phyloP scores from a whole-genome alignment of 2,329 filamentous ascomycete genomes.

The Colletotrichum caudatum region DNA sequence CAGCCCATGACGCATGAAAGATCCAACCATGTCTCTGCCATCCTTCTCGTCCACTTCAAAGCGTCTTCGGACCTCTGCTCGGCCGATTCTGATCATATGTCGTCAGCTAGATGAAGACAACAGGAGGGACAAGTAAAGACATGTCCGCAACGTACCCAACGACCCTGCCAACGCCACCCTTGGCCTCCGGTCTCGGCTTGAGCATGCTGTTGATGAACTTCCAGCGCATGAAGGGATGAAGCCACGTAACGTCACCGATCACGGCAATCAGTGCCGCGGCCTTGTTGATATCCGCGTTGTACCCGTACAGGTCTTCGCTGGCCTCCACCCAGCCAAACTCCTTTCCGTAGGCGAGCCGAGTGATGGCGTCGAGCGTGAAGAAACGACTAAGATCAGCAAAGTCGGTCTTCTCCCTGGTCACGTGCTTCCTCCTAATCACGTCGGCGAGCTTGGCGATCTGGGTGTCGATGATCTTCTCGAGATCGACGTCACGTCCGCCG shows the following conservation, averaged over 20 bases:
- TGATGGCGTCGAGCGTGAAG: conserved; percentile 63
- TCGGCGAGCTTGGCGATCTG: conserved; percentile 1
- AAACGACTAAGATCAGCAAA: conserved; percentile 56
- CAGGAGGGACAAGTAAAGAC: background rate
- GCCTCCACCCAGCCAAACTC: conserved; percentile 57
- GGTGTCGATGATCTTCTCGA: background rate
- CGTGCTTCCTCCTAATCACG: conserved; percentile 16
- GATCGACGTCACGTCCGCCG: conserved; percentile 5
- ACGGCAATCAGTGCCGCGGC: conserved; percentile 31
- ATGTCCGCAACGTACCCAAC: conserved; percentile 22
- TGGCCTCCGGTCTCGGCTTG: conserved; percentile 5
- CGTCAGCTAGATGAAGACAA: background rate
- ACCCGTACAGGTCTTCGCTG: conserved; percentile 57
- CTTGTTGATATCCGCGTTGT: conserved; percentile 40
- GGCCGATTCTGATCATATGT: background rate
- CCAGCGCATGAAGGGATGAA: background rate
- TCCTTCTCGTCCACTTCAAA: conserved; percentile 12
- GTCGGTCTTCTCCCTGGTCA: conserved; percentile 46
- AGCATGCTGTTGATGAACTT: background rate
- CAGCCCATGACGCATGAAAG: conserved; percentile 59
- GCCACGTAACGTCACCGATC: background rate
- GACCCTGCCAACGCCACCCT: conserved; percentile 23
- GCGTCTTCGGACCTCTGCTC: conserved; percentile 7
- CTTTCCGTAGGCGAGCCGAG: conserved; percentile 60
- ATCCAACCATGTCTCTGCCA: conserved; percentile 8